phyloP scores from a whole-genome alignment of 2,329 filamentous ascomycete species.

The Xylaria hypoxylon region DNA sequence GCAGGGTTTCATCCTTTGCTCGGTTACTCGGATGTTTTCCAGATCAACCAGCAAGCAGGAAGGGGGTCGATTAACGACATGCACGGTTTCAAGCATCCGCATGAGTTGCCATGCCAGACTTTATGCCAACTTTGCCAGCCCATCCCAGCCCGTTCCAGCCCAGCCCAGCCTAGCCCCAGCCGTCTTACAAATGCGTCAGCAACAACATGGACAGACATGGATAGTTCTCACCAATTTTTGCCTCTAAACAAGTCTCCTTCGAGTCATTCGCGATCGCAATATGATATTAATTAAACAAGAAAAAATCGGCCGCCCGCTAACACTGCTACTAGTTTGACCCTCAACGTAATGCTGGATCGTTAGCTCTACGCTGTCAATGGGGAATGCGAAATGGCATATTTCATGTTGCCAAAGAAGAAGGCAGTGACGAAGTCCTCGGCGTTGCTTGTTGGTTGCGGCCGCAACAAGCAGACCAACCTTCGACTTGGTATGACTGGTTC shows the following conservation, averaged over 20 bases:
- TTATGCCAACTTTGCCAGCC: constrained; percentile 29
- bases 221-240: not conserved
- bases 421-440: constrained; percentile 68
- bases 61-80: constrained; percentile 20
- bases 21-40: constrained; percentile 36
- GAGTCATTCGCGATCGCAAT: not conserved
- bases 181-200: constrained; percentile 2
- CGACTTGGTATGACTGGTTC: constrained; percentile 71
- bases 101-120: constrained; percentile 15
- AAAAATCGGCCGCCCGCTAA: constrained; percentile 10
- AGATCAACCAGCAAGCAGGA: constrained; percentile 25
- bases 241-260: not conserved
- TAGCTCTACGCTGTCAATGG: constrained; percentile 75
- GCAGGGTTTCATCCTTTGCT: constrained; percentile 29
- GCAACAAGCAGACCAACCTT: constrained; percentile 57
- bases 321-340: constrained; percentile 62
- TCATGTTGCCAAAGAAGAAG: constrained; percentile 73
- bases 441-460: constrained; percentile 80
- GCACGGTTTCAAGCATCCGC: constrained; percentile 28
- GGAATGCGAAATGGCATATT: constrained; percentile 77
- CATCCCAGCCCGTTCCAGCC: constrained; percentile 13
- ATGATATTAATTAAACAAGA: not conserved
- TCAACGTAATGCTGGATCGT: constrained; percentile 70
- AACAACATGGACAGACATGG: not conserved
- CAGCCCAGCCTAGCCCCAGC: not conserved